A percentile compares a stretch with the other conserved stretches of the same genome.
These are phyloP conservation scores for Filobasidium floriforme DNA, from an alignment of 768 basidiomycete genomes.

Conservation along the genomic window DNA sequence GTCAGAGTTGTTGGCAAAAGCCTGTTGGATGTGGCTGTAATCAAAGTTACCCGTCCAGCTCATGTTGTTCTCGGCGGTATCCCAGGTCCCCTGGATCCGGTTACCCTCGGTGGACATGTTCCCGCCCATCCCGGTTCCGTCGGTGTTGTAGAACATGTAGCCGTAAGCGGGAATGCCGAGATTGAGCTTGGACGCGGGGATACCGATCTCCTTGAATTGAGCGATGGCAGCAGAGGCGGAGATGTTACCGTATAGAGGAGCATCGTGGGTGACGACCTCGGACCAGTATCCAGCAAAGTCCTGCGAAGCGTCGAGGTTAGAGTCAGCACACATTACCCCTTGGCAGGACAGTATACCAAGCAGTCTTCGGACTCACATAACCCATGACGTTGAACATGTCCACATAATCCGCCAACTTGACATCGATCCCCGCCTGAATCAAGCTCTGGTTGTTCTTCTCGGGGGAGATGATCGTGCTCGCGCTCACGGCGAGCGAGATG, in stretches of 20 bases:
- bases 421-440: not conserved
- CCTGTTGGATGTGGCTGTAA: not conserved
- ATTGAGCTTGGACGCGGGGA: not conserved
- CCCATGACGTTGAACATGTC: slow-evolving; percentile 3
- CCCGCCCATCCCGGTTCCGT: not conserved
- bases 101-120: not conserved
- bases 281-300: slow-evolving; percentile 1
- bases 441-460: not conserved
- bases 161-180: not conserved
- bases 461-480: not conserved
- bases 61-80: not conserved
- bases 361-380: not conserved
- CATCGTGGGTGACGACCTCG: not conserved
- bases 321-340: not conserved
- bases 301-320: not conserved
- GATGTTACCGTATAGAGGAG: not conserved
- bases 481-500: not conserved
- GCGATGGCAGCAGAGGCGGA: not conserved
- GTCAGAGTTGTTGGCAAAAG: not conserved
- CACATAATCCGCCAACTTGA: not conserved
- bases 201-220: not conserved
- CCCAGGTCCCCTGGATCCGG: not conserved
- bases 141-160: not conserved
- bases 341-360: not conserved
- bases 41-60: not conserved